Percentiles rank a stretch among this genome's conserved stretches.
Conservation (phyloP, 805 yeast species). For the Kodamaea kakaduensis region DNA sequence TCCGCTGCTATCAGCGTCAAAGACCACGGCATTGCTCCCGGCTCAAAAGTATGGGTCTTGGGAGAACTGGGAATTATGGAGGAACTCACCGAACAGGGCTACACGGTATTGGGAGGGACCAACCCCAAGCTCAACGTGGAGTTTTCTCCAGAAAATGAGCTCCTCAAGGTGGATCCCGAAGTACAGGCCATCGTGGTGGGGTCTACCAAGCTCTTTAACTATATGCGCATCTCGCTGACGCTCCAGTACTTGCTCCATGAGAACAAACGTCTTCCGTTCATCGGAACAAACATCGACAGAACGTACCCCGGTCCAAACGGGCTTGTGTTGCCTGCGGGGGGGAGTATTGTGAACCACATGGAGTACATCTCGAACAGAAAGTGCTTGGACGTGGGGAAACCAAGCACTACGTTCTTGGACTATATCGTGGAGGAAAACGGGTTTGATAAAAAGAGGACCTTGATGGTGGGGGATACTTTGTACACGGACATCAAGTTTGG, state of each 20-base stretch:
- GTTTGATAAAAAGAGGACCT: constrained; percentile 25
- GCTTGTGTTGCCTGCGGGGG: constrained; percentile 38
- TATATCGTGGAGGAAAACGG: constrained; percentile 24
- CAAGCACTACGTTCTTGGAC: constrained; percentile 29
- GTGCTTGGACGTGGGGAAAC: constrained; percentile 37
- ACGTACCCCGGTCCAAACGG: constrained; percentile 39
- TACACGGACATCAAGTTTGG: constrained; percentile 43
- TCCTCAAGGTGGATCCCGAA: constrained; percentile 33
- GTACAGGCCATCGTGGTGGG: constrained; percentile 41
- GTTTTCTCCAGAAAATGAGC: constrained; percentile 23
- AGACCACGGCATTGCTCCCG: constrained; percentile 18
- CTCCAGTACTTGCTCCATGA: constrained; percentile 34
- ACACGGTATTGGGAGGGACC: constrained; percentile 34
- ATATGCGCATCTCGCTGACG: constrained; percentile 34
- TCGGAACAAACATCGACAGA: constrained; percentile 40
- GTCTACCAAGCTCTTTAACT: constrained; percentile 34
- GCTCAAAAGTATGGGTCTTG: constrained; percentile 38
- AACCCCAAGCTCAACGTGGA: constrained; percentile 23
- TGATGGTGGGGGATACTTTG: constrained; percentile 41
- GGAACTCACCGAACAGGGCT: constrained; percentile 31
- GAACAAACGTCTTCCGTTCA: constrained; percentile 31
- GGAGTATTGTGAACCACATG: constrained; percentile 37
- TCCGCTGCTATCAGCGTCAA: constrained; percentile 28
- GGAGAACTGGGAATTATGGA: constrained; percentile 38
- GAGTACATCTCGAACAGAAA: constrained; percentile 31